Evolutionary conservation across 108 stramenopile genomes (phyloP).

Genomic region (Skeletonema tropicum): DNA sequence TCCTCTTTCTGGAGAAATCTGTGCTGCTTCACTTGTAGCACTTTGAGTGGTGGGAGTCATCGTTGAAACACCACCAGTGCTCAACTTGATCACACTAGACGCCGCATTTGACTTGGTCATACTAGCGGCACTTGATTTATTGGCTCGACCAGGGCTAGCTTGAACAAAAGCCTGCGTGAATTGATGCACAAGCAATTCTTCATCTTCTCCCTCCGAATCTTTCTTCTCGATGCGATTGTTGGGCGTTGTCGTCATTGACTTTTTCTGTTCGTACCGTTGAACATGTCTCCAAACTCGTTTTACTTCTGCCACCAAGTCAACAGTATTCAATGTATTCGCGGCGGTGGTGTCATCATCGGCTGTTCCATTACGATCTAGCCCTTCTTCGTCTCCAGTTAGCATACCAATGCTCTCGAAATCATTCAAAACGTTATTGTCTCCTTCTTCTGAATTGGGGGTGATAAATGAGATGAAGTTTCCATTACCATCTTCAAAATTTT

Average conservation of each 20-base stretch:
- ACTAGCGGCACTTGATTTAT: background rate
- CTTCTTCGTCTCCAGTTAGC: constrained; percentile 34
- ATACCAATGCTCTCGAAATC: constrained; percentile 11
- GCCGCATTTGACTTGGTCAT: background rate
- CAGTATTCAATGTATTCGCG: constrained; percentile 37
- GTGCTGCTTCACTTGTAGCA: background rate
- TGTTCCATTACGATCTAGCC: background rate
- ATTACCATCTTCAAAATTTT: background rate
- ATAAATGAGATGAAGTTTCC: background rate
- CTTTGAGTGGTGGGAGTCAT: background rate
- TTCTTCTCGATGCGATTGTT: constrained; percentile 8
- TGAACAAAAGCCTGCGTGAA: background rate
- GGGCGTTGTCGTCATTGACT: constrained; percentile 1
- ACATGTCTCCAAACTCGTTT: constrained; percentile 52
- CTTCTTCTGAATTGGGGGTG: background rate
- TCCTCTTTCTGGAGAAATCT: background rate
- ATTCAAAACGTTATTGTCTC: background rate
- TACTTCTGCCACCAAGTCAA: constrained; percentile 46
- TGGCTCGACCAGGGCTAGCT: background rate
- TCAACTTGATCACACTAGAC: background rate
- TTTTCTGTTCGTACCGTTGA: constrained; percentile 44
- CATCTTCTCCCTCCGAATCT: constrained; percentile 1
- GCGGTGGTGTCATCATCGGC: constrained; percentile 36
- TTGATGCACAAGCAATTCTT: background rate
- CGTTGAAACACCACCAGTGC: background rate